Evolutionary conservation across 1,284 basidiomycete genomes (phyloP).

Genomic region (Agroathelia rolfsii): DNA sequence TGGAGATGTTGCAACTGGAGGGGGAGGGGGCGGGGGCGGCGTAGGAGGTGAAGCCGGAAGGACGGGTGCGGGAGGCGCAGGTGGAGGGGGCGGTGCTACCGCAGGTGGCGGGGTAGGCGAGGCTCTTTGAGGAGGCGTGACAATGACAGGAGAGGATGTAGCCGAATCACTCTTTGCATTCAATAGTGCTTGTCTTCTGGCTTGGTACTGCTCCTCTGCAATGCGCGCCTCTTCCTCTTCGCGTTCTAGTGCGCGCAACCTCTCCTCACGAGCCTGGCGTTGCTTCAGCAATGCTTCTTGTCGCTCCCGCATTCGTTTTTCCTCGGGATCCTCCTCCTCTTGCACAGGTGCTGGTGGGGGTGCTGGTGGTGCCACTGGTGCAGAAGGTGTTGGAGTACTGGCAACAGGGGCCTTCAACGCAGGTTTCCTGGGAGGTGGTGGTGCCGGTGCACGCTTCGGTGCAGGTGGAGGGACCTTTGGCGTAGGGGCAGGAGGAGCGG

Average conservation of each 20-base stretch:
- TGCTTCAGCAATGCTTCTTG: conserved; percentile 60
- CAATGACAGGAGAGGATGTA: conserved; percentile 21
- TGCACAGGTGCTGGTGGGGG: conserved; percentile 26
- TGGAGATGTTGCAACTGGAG: conserved; percentile 19
- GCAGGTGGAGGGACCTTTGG: conserved; percentile 16
- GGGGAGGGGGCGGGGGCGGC: conserved; percentile 16
- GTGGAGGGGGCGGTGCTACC: conserved; percentile 17
- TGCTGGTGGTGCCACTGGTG: conserved; percentile 25
- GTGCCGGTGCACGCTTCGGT: conserved; percentile 23
- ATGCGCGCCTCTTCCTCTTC: conserved; percentile 62
- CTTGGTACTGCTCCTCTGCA: conserved; percentile 52
- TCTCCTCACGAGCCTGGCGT: conserved; percentile 53
- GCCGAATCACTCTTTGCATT: conserved; percentile 29
- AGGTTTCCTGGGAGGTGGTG: conserved; percentile 24
- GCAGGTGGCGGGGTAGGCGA: conserved; percentile 17
- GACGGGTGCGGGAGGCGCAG: conserved; percentile 18
- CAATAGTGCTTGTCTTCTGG: conserved; percentile 35
- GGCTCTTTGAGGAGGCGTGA: conserved; percentile 20
- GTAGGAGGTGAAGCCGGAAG: conserved; percentile 12
- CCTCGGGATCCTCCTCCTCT: conserved; percentile 50
- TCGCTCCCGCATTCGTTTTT: conserved; percentile 48
- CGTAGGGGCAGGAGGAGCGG: conserved; percentile 19
- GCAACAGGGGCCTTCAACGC: conserved; percentile 16
- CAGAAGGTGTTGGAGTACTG: conserved; percentile 36
- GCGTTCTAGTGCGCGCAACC: conserved; percentile 57